Percentiles rank a stretch among this genome's conserved stretches.
Evolutionary conservation across 192 early-diverging fungal genomes (phyloP).

Genomic region (Gaertneriomyces semiglobifer): DNA sequence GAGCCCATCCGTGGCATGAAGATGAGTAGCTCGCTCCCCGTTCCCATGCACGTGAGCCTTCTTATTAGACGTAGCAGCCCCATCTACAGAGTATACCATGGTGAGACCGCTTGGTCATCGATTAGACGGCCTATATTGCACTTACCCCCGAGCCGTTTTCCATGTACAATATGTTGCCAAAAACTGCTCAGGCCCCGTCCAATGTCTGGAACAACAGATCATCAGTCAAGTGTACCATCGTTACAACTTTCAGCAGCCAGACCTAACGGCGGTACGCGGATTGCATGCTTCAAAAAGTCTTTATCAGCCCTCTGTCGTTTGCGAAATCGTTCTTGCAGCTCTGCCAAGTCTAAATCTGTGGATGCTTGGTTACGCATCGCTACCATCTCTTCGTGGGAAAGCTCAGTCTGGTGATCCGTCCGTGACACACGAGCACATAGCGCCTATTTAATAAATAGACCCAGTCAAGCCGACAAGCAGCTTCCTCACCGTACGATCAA

Average conservation of each 20-base stretch:
- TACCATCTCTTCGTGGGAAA: slow-evolving; percentile 15
- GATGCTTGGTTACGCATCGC: slow-evolving; percentile 12
- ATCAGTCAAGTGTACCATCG: neutral
- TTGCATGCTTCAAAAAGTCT: slow-evolving; percentile 3
- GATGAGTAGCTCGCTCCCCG: neutral
- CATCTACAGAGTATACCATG: neutral
- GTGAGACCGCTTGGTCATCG: neutral
- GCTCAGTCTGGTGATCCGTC: slow-evolving; percentile 14
- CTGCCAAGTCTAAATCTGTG: slow-evolving; percentile 15
- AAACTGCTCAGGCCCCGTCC: slow-evolving; percentile 4
- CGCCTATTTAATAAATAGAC: slow-evolving; percentile 9
- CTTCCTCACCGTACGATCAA: too few relatives aligned
- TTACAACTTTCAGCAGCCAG: neutral
- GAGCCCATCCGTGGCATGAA: neutral
- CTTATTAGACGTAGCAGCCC: neutral
- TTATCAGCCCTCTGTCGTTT: slow-evolving; percentile 10
- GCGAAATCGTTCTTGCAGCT: neutral
- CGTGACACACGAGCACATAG: slow-evolving; percentile 2
- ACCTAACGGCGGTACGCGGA: slow-evolving; percentile 12
- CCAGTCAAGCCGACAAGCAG: too few relatives aligned
- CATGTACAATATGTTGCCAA: slow-evolving; percentile 1
- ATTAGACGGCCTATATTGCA: neutral
- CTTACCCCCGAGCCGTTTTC: neutral
- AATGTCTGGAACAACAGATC: neutral
- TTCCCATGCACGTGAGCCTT: neutral